phyloP scores from a whole-genome alignment of 768 basidiomycete species.

The Astraeus odoratus region DNA sequence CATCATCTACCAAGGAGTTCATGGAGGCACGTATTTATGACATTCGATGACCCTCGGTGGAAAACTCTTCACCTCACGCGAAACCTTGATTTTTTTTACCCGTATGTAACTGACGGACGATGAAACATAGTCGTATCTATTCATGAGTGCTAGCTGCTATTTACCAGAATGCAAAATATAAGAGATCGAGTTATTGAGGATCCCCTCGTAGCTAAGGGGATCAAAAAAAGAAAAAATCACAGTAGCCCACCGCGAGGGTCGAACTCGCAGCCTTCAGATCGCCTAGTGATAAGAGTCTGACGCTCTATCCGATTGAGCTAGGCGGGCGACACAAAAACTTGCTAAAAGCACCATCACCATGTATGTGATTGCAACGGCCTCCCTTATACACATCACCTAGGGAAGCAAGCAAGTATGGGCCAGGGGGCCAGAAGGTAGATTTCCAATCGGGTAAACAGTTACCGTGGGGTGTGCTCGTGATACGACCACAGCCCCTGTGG shows the following conservation, averaged over 20 bases:
- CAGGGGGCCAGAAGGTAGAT: no score
- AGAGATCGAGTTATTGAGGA: slow-evolving; percentile 10
- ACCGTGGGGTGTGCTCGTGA: no score
- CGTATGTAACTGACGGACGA: not conserved
- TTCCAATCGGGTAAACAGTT: no score
- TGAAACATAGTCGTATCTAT: slow-evolving; percentile 1
- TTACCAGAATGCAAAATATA: no score
- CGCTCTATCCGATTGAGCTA: slow-evolving; percentile 66
- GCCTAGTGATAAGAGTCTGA: slow-evolving; percentile 51
- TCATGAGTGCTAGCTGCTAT: not conserved
- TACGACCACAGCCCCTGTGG: not conserved
- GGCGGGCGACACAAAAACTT: slow-evolving; percentile 37
- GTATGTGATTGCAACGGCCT: no score
- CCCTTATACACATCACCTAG: not conserved
- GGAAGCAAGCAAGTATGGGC: no score
- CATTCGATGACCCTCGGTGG: no score
- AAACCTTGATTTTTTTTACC: not conserved
- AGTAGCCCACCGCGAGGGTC: slow-evolving; percentile 57
- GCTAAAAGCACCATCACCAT: no score
- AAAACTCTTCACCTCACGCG: slow-evolving; percentile 1
- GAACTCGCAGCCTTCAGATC: slow-evolving; percentile 60
- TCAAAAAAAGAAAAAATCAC: slow-evolving; percentile 5
- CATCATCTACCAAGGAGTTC: slow-evolving; percentile 13
- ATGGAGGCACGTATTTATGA: slow-evolving; percentile 15
- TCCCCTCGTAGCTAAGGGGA: no score